Base-by-base conservation (phyloP, 2,329 filamentous ascomycete species). In the Orbilia blumenaviensis region DNA sequence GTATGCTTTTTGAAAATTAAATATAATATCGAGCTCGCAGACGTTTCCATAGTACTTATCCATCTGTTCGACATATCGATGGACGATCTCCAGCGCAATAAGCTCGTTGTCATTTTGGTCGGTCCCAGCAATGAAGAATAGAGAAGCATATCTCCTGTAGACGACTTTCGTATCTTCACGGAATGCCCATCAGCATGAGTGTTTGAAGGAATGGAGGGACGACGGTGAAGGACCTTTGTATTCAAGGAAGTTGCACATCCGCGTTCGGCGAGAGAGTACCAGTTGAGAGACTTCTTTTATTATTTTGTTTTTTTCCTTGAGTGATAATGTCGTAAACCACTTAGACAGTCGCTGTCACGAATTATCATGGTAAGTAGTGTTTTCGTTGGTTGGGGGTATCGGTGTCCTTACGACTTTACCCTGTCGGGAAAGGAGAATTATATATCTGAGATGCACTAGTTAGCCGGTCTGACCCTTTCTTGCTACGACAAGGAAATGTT, bases 11-110 rank as follows among this genome's bases (percentile, higher is more conserved):
- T 97, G 96, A 84, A 99, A 99, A 83, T 97, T 98, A 88, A 99
- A 99, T 84, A 99, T 99, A 84, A 98, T 97, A 84, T 98, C 94
- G 79, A 99, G 89, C 86, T 99, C 95, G 89, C 95, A 99, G 75
- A 99, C 95, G 84, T 99, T 99, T 84, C 95, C 95, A 84, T 98
- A 99, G 86, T 99, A 99, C 84, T 99, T 99, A 87, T 99, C 95
- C 95, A 99, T 99, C 85, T 99, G 95, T 84, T 99, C 95, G 82
- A 99, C 95, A 83, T 99, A 99, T 84, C 95, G 93, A 84, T 99
- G 95, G 81, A 99, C 96, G 82, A 99, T 93, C 84, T 99, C 95
- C 82, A 99, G 92, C 23, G 93, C 97, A 83, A 98, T 97, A 82
- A 99, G 86, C 83, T 99, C 95, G 84, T 99, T 99, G 84, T 99